These are phyloP conservation scores for Colletotrichum sidae DNA, from an alignment of 2,329 filamentous ascomycete species.

Conservation along the genomic window DNA sequence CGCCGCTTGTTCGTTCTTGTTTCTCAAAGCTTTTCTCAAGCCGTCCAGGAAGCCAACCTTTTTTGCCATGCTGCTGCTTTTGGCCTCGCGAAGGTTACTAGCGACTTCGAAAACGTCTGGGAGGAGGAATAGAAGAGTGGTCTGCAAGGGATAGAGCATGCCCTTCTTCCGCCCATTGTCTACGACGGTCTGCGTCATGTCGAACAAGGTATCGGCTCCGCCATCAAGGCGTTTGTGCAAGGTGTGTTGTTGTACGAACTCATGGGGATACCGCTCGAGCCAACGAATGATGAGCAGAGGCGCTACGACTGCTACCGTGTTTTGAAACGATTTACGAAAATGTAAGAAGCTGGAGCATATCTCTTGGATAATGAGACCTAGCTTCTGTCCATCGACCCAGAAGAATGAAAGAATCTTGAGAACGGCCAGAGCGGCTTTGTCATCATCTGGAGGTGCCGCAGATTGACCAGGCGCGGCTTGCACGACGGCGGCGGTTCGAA, in stretches of 20 bases:
- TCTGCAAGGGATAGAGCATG: slow-evolving; percentile 72
- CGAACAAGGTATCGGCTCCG: slow-evolving; percentile 75
- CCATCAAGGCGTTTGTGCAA: slow-evolving; percentile 72
- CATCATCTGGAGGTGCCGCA: slow-evolving; percentile 58
- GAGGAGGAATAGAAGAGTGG: slow-evolving; percentile 70
- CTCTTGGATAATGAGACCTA: slow-evolving; percentile 73
- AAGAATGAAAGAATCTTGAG: slow-evolving; percentile 71
- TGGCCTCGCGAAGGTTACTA: slow-evolving; percentile 73
- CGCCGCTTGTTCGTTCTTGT: slow-evolving; percentile 74
- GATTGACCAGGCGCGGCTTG: slow-evolving; percentile 54
- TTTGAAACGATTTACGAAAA: slow-evolving; percentile 73
- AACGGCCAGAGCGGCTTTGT: slow-evolving; percentile 63
- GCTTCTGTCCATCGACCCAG: slow-evolving; percentile 72
- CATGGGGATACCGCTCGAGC: slow-evolving; percentile 73
- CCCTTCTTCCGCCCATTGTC: slow-evolving; percentile 68
- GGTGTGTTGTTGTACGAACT: slow-evolving; percentile 73
- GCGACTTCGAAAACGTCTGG: slow-evolving; percentile 79
- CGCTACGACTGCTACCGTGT: slow-evolving; percentile 70
- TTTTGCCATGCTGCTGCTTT: slow-evolving; percentile 71
- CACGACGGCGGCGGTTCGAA: slow-evolving; percentile 56
- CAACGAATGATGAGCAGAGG: slow-evolving; percentile 73
- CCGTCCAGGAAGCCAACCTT: slow-evolving; percentile 74
- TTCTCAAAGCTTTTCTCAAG: slow-evolving; percentile 71
- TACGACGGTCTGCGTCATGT: slow-evolving; percentile 73
- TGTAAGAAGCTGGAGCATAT: slow-evolving; percentile 75